These are phyloP conservation scores for Oryza nivara DNA, from an alignment of 176 grass and related monocot genomes.

Conservation along the genomic window DNA sequence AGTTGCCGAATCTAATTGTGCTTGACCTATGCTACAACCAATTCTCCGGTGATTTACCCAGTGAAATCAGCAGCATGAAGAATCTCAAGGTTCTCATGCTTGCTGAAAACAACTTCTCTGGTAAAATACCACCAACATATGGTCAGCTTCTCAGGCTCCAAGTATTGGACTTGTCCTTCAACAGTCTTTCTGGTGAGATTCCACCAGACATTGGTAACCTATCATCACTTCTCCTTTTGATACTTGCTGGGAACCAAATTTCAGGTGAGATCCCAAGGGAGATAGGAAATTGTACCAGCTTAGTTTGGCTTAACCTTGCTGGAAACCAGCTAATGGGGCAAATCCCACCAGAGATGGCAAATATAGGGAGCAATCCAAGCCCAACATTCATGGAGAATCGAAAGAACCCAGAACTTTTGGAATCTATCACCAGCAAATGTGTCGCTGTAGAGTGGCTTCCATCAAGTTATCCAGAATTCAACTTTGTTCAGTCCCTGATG, in stretches of 20 bases:
- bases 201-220: conserved; percentile 29
- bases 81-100: conserved; percentile 44
- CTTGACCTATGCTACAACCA: conserved; percentile 59
- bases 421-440: conserved; percentile 14
- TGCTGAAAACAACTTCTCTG: conserved; percentile 46
- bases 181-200: background rate
- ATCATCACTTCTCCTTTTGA: background rate
- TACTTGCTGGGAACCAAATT: background rate
- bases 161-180: conserved; percentile 25
- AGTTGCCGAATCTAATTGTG: conserved; percentile 27
- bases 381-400: conserved; percentile 50
- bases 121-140: conserved; percentile 43
- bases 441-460: background rate
- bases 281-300: background rate
- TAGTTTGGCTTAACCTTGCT: conserved; percentile 62
- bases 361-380: conserved; percentile 34
- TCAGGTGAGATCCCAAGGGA: background rate
- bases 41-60: conserved; percentile 49
- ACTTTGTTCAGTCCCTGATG: conserved; percentile 37
- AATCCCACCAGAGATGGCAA: conserved; percentile 52
- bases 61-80: conserved; percentile 38
- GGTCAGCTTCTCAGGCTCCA: conserved; percentile 40
- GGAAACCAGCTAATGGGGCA: conserved; percentile 47
- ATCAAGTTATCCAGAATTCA: conserved; percentile 54
- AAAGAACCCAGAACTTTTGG: conserved; percentile 3